Conservation (phyloP, 768 basidiomycete genomes). For the Mycena alexandri region DNA sequence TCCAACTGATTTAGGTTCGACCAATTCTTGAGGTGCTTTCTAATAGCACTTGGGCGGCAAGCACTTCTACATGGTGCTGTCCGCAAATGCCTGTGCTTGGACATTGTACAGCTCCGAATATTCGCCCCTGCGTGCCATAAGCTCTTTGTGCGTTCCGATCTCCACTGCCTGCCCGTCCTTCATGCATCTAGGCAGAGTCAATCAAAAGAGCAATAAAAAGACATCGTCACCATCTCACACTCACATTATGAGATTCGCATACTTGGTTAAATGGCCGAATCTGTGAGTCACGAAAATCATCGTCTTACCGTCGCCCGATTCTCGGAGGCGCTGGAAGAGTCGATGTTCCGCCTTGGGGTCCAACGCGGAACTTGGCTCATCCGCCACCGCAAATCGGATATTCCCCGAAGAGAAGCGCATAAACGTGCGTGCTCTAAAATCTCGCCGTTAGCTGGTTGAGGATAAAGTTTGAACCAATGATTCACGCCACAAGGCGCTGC, state of each 20-base stretch:
- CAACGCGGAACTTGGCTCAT: conserved; percentile 22
- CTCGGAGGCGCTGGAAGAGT: conserved; percentile 23
- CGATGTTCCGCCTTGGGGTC: conserved; percentile 30
- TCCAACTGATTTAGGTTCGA: no score
- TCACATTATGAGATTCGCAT: conserved; percentile 43
- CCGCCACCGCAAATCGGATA: conserved; percentile 4
- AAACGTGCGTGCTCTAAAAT: conserved; percentile 24
- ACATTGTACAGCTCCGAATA: conserved; percentile 2
- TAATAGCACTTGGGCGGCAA: no score
- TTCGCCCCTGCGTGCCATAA: background rate
- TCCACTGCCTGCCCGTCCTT: background rate
- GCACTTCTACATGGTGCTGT: conserved; percentile 2
- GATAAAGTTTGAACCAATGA: background rate
- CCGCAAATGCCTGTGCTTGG: conserved; percentile 1
- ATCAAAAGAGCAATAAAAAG: background rate
- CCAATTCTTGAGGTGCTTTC: no score
- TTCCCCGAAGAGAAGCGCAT: conserved; percentile 26
- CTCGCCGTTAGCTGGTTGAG: background rate
- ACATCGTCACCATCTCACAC: conserved; percentile 11
- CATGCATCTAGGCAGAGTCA: conserved; percentile 1
- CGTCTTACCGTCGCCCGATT: conserved; percentile 24
- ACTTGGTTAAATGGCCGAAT: conserved; percentile 43
- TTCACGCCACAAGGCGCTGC: conserved; percentile 32
- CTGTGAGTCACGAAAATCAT: conserved; percentile 42
- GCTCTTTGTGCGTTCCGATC: background rate